A percentile compares a stretch with the other conserved stretches of the same genome.
Evolutionary conservation across 495 filamentous ascomycete species (phyloP).

Genomic region (Tetracladium marchalianum): DNA sequence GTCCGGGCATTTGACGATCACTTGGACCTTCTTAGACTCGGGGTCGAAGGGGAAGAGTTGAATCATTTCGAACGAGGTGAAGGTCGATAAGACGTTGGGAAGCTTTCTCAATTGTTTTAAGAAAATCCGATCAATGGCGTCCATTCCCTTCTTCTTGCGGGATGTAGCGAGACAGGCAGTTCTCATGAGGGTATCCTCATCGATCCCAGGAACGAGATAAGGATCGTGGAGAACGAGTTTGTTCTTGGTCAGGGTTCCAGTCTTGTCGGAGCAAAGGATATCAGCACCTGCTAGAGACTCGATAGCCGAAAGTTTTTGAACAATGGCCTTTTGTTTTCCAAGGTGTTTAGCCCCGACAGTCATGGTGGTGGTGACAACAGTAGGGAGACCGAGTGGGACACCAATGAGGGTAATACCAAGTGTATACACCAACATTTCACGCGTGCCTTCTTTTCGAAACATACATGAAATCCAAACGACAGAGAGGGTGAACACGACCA

Average conservation of each 20-base stretch:
- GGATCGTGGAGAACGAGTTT: conserved; percentile 80
- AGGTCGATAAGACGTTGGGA: conserved; percentile 63
- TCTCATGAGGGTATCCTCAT: conserved; percentile 77
- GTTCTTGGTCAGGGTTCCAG: conserved; percentile 88
- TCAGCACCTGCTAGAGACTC: conserved; percentile 92
- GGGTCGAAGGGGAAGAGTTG: conserved; percentile 88
- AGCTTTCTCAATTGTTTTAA: conserved; percentile 73
- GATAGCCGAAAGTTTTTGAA: conserved; percentile 91
- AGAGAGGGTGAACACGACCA: conserved; percentile 71
- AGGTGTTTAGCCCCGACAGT: conserved; percentile 91
- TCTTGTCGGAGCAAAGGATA: conserved; percentile 97
- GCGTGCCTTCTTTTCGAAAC: conserved; percentile 72
- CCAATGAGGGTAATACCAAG: conserved; percentile 84
- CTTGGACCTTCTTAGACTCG: conserved; percentile 86
- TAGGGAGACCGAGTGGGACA: conserved; percentile 92
- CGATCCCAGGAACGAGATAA: conserved; percentile 69
- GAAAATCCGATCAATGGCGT: conserved; percentile 92
- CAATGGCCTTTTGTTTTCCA: conserved; percentile 91
- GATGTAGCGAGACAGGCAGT: conserved; percentile 85
- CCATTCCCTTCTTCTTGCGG: conserved; percentile 90
- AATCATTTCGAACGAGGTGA: conserved; percentile 66
- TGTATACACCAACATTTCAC: conserved; percentile 72
- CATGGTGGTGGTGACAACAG: conserved; percentile 94
- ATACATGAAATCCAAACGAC: conserved; percentile 80
- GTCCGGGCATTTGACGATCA: conserved; percentile 69